phyloP scores from a whole-genome alignment of 495 filamentous ascomycete genomes.

The Aspergillus funiculosus region DNA sequence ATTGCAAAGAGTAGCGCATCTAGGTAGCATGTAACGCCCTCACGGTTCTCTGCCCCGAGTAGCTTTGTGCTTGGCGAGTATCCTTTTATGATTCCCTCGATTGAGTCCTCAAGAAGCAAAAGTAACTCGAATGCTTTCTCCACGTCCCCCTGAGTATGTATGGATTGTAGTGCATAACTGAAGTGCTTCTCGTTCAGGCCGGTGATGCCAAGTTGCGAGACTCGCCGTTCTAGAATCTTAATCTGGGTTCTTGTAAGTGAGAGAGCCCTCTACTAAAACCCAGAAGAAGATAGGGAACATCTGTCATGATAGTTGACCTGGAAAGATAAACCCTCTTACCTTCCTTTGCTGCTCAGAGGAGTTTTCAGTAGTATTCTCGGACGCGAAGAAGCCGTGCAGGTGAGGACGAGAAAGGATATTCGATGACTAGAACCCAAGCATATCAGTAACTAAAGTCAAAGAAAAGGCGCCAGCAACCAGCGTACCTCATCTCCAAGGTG shows the following conservation, averaged over 20 bases:
- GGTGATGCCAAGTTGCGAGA: constrained; percentile 32
- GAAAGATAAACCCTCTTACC: constrained; percentile 21
- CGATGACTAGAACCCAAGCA: constrained; percentile 15
- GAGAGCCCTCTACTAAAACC: background rate
- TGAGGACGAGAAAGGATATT: constrained; percentile 26
- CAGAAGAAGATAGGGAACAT: background rate
- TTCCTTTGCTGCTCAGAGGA: constrained; percentile 36
- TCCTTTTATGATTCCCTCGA: constrained; percentile 69
- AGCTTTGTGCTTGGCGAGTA: constrained; percentile 66
- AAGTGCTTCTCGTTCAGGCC: constrained; percentile 49
- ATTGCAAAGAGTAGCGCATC: constrained; percentile 93
- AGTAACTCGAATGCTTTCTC: constrained; percentile 74
- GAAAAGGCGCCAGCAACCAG: background rate
- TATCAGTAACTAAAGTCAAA: constrained; percentile 22
- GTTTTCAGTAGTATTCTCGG: constrained; percentile 17
- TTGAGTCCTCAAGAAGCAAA: constrained; percentile 66
- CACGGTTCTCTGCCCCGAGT: constrained; percentile 80
- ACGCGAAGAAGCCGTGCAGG: constrained; percentile 33
- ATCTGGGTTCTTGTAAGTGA: constrained; percentile 23
- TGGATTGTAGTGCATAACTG: constrained; percentile 60
- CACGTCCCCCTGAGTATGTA: constrained; percentile 60
- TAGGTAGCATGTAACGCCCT: constrained; percentile 83
- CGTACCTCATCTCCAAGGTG: constrained; percentile 47
- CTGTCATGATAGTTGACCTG: background rate
- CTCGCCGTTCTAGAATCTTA: constrained; percentile 30